Evolutionary conservation across 768 basidiomycete genomes (phyloP), one percentile per base, ranked within the genome.

Genomic region (Tephrocybe sp.): DNA sequence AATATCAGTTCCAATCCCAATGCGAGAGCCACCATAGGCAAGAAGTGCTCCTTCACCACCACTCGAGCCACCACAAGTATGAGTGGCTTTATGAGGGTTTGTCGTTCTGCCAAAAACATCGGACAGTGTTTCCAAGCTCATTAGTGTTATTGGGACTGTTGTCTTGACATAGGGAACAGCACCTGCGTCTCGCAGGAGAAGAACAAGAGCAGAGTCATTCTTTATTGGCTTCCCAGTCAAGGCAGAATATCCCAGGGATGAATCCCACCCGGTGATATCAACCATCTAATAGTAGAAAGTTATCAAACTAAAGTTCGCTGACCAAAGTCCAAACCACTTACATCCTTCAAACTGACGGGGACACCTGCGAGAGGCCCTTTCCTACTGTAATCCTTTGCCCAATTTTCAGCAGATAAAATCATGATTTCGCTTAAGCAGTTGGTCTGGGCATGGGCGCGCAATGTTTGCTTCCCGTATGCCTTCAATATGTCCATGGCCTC

Each of bases 1-100:
- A 16, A 87, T 82, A 50, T 87, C 85, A 4, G 84, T 82, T 6
- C 86, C 86, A 36, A 86, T 69, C 1, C 84, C 84, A 18, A 84
- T 70, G 37, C 81, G 72, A 3, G 79, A 75, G 25, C 83, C 83
- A 16, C 80, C 79, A 45, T 75, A 68, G 0, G 84, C 83, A 15
- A 87, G 69, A 0, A 86, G 71, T 2, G 82, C 81, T 3, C 74
- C 77, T 61, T 86, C 86, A 3, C 85, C 85, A 1, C 84, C 82
- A 0, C 79, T 79, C 0, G 84, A 84, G 4, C 84, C 86, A 13
- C 85, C 85, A 3, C 80, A 71, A 12, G 74, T 67, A 52, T 80
- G 72, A 0, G 69, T 71, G 15, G 57, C 58, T 43, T 80, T 80
- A 63, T 82, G 75, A 0, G 84, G 84, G 56, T 86, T 87, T 22